These are phyloP conservation scores for Crithidia fasciculata DNA, from an alignment of 208 protist species.

Conservation along the genomic window DNA sequence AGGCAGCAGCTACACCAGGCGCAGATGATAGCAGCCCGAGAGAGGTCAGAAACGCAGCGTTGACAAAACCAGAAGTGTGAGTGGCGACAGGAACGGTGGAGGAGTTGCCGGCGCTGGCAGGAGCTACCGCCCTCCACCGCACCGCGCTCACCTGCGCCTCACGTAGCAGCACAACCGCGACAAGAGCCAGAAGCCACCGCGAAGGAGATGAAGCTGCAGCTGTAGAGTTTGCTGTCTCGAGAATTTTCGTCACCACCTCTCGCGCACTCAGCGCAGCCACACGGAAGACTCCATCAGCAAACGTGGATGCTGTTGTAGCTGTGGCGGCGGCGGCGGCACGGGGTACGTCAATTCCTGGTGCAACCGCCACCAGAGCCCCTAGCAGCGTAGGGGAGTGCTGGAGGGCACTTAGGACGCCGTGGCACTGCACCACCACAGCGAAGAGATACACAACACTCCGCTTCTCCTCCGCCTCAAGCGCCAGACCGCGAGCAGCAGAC, in stretches of 20 bases:
- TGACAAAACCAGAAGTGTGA: conserved; percentile 16
- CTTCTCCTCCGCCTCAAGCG: background rate
- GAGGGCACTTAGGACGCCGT: conserved; percentile 25
- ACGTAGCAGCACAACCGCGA: conserved; percentile 28
- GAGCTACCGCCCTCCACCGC: conserved; percentile 16
- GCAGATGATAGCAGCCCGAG: conserved; percentile 11
- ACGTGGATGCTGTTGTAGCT: background rate
- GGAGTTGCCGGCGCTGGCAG: background rate
- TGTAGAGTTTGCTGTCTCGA: background rate
- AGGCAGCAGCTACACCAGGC: background rate
- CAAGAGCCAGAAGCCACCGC: conserved; percentile 21
- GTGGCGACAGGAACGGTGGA: background rate
- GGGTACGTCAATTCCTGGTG: conserved; percentile 14
- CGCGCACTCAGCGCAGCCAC: conserved; percentile 1
- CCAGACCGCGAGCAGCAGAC: too few species aligned
- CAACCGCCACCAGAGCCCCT: conserved; percentile 22
- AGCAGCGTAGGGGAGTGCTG: conserved; percentile 20
- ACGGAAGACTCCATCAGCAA: background rate
- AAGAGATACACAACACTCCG: conserved; percentile 4
- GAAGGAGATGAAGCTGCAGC: background rate
- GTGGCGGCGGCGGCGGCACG: background rate
- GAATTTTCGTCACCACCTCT: background rate
- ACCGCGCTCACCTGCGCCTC: conserved; percentile 30
- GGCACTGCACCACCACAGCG: conserved; percentile 13
- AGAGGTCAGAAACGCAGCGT: conserved; percentile 4